A percentile compares a stretch with the other conserved stretches of the same genome.
These are phyloP conservation scores for Vachellia collinsii DNA, from an alignment of 306 rosid species.

Conservation along the genomic window DNA sequence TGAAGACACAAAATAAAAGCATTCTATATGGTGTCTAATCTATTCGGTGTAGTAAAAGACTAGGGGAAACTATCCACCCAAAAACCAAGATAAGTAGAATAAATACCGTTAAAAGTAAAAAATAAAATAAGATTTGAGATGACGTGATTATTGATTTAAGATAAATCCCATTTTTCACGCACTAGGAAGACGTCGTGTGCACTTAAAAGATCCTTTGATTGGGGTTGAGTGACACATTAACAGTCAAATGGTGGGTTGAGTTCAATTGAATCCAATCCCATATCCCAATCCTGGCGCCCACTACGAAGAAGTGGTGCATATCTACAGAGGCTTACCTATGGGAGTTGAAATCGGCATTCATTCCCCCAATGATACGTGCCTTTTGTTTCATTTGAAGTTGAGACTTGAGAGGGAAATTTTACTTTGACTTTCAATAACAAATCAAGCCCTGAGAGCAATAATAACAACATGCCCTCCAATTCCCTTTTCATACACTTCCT, in stretches of 20 bases:
- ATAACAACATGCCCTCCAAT: too few relatives aligned
- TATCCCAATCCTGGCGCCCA: background rate
- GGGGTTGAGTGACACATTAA: background rate
- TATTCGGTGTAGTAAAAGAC: background rate
- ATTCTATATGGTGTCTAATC: background rate
- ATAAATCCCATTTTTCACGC: background rate
- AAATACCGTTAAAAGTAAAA: background rate
- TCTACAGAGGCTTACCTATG: background rate
- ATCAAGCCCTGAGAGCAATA: background rate
- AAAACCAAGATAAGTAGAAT: background rate
- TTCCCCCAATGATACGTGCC: background rate
- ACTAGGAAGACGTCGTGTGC: background rate
- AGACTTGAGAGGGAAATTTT: too few relatives aligned
- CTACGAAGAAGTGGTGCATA: background rate
- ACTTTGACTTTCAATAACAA: background rate
- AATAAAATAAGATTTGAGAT: background rate
- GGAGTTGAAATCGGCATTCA: background rate
- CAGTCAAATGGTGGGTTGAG: background rate
- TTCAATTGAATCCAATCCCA: background rate
- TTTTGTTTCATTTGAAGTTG: slow-evolving; percentile 17
- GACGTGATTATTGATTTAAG: background rate
- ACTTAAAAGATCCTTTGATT: background rate
- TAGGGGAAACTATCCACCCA: background rate
- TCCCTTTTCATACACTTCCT: too few relatives aligned
- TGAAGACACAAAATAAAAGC: background rate